Base-by-base conservation (phyloP, 2,329 filamentous ascomycete genomes). In the Hymenoscyphus scutula region DNA sequence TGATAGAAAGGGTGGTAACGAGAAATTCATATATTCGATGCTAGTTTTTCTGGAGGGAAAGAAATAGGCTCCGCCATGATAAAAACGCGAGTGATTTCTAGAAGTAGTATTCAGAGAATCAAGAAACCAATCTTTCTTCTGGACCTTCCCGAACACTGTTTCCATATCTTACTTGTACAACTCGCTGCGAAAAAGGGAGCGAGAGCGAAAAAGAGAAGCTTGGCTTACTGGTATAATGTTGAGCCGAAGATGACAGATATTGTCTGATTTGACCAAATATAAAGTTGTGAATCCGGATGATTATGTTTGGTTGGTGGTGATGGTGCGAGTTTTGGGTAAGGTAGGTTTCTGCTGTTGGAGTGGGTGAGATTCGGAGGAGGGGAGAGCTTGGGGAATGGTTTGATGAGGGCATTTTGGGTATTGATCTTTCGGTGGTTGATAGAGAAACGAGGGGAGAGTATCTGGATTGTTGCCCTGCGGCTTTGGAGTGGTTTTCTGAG, bases 321-420 rank as follows among this genome's bases (percentile, higher is more conserved):
- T 84, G 81, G 13, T 81, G 80, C 55, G 73, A 73, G 68, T 76
- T 79, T 10, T 79, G 81, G 37, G 75, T 75, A 30, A 84, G 74
- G 65, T 68, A 69, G 51, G 41, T 63, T 65, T 30, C 68, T 63
- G 60, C 45, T 56, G 41, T 58, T 60, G 17, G 53, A 32, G 55
- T 69, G 63, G 60, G 56, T 51, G 60, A 34, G n/a, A 29, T 32
- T 56, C 56, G 62, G 59, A 34, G 38, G 25, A 53, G 34, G 45
- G 17, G 30, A 32, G 45, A 48, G n/a, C 45, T 48, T 48, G 45
- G n/a, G 45, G 45, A 48, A 11, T 19, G 45, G 8, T 11, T 45
- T 8, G 41, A 45, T n/a, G 41, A 23, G 45, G 45, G 45, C 45
- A 58, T 19, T 38, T 30, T 48, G 19, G 19, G 19, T 13, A 17